Evolutionary conservation across 2,329 filamentous ascomycete species (phyloP), one percentile per base, ranked within the genome.

Genomic region (Hypoxylon sp.): DNA sequence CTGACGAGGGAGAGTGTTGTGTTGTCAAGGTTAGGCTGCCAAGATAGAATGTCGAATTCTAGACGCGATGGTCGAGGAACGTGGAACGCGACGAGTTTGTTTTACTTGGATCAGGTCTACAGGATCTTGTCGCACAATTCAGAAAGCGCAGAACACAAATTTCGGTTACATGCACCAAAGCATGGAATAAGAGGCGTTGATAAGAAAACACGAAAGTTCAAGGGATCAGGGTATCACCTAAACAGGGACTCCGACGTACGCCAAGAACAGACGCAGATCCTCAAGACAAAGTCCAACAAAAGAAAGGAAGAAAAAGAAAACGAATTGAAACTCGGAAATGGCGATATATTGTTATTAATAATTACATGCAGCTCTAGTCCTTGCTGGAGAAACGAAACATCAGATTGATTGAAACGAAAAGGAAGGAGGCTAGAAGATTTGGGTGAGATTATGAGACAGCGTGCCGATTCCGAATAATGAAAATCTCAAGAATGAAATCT

Each of bases 221-320:
- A 61, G 32, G 47, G 48, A 65, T 62, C 63, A 70, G 46, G 57
- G 56, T 65, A 68, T 68, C 65, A 67, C 48, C 55, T 59, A 66
- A 62, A 65, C 68, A 69, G 59, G 70, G 65, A 58, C 60, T 61
- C 63, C 60, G 68, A 74, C 72, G 72, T 73, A 67, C 61, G 73
- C 73, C 73, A 74, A 74, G 73, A 61, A 55, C 43, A 32, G 12
- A 47, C 25, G 41, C 25, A 50, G 27, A 14, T 21, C 16, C 46
- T 50, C 25, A 25, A 43, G 21, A 43, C 21, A 37, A 21, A 29
- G 6, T 21, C 43, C 30, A 30, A 57, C 45, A 41, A 30, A 45
- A 25, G 39, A 11, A 23, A 16, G 7, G 16, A 46, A 53, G 21
- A n/a, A 41, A 16, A 45, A 50, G 11, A 23, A 50, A 39, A 11